Evolutionary conservation across 1,284 basidiomycete genomes (phyloP).

Genomic region (Pseudomicrostroma phylloplanum): DNA sequence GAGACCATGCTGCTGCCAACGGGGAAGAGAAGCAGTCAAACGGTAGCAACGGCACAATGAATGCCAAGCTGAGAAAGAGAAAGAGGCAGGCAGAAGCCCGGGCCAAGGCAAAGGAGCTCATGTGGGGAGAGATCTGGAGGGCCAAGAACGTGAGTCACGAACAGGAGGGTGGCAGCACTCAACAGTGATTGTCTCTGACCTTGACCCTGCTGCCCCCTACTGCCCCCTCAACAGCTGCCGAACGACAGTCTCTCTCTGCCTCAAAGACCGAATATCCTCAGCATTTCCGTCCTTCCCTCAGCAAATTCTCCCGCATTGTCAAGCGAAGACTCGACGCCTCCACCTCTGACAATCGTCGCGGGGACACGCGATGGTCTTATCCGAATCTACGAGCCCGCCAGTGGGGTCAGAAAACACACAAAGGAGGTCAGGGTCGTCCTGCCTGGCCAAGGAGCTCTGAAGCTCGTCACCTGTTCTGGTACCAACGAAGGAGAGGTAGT

Average conservation of each 20-base stretch:
- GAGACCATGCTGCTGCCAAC: conserved; percentile 15
- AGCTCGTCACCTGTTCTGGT: conserved; percentile 13
- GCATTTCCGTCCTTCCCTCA: conserved; percentile 21
- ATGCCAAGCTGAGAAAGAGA: conserved; percentile 30
- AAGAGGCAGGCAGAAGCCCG: conserved; percentile 33
- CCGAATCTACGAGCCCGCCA: conserved; percentile 23
- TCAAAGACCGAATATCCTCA: conserved; percentile 28
- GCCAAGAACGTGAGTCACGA: conserved; percentile 31
- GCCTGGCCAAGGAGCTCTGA: conserved; percentile 20
- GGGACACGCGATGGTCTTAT: conserved; percentile 33
- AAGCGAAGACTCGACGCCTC: neutral
- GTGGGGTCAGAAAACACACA: conserved; percentile 16
- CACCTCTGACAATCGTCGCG: conserved; percentile 16
- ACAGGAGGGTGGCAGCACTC: neutral
- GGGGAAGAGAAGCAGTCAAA: conserved; percentile 12
- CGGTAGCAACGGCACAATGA: conserved; percentile 17
- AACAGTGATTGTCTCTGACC: neutral
- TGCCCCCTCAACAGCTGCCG: conserved; percentile 17
- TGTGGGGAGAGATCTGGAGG: conserved; percentile 39
- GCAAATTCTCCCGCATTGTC: conserved; percentile 8
- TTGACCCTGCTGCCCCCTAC: neutral
- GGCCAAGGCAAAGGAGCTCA: conserved; percentile 28
- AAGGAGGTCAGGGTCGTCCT: conserved; percentile 22
- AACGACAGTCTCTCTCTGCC: conserved; percentile 36
- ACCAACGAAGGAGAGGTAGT: conserved; percentile 22